phyloP scores from a whole-genome alignment of 495 filamentous ascomycete species.

The Penicillium arizonense region DNA sequence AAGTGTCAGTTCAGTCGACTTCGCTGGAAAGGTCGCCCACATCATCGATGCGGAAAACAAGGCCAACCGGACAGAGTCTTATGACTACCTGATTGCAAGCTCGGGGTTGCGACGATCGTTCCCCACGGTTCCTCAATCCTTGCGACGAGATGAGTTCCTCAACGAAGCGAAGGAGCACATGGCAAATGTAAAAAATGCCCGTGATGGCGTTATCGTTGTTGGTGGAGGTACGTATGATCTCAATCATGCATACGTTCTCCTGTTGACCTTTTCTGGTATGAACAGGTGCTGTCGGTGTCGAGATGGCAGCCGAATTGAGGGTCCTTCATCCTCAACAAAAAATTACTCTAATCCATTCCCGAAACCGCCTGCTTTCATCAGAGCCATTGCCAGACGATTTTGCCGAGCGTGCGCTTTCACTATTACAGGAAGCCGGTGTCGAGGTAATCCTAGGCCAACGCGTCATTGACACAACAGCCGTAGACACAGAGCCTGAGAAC shows the following conservation, averaged over 20 bases:
- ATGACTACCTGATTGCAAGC: constrained; percentile 64
- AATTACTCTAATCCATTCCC: constrained; percentile 67
- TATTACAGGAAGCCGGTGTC: constrained; percentile 55
- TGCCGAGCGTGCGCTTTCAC: constrained; percentile 48
- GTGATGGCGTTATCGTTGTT: constrained; percentile 56
- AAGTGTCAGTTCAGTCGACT: constrained; percentile 52
- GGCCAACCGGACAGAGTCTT: constrained; percentile 33
- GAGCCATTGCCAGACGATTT: constrained; percentile 67
- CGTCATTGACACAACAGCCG: constrained; percentile 36
- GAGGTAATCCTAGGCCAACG: constrained; percentile 53
- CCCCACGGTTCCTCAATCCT: constrained; percentile 60
- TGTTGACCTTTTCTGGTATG: constrained; percentile 3
- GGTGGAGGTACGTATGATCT: constrained; percentile 45
- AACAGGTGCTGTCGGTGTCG: constrained; percentile 65
- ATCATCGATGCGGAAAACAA: constrained; percentile 33
- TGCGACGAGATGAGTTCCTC: constrained; percentile 53
- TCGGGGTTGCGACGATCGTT: constrained; percentile 60
- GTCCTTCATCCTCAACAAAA: constrained; percentile 52
- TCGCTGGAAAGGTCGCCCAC: constrained; percentile 46
- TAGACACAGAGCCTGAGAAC: constrained; percentile 28
- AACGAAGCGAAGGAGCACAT: constrained; percentile 44
- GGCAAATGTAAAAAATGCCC: constrained; percentile 22
- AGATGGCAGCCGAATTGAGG: constrained; percentile 70
- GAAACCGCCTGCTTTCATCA: constrained; percentile 58
- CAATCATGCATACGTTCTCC: constrained; percentile 11